Conservation (phyloP, 805 yeast genomes). For the Ogataea methanolica region DNA sequence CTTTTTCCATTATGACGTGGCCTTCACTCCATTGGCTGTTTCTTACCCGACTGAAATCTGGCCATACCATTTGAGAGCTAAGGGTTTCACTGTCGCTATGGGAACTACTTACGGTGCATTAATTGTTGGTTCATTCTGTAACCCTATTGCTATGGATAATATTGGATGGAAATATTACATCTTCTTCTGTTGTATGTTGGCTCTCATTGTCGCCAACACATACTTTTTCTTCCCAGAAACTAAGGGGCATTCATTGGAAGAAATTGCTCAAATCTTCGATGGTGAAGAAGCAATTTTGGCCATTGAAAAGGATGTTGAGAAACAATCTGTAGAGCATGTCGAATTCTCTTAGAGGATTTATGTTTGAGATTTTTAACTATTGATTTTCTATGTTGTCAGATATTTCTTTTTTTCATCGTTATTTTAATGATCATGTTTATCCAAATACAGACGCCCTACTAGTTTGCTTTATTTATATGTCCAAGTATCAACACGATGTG, state of each 20-base stretch:
- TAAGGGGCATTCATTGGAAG: constrained; percentile 57
- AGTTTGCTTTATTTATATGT: too few relatives aligned
- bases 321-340: constrained; percentile 10
- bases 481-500: too few relatives aligned
- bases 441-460: too few relatives aligned
- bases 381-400: neutral
- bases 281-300: constrained; percentile 7
- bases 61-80: constrained; percentile 50
- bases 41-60: constrained; percentile 44
- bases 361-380: neutral
- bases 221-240: constrained; percentile 55
- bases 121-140: constrained; percentile 16
- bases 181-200: constrained; percentile 30
- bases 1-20: constrained; percentile 38
- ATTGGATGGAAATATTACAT: constrained; percentile 35
- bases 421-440: too few relatives aligned
- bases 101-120: constrained; percentile 10
- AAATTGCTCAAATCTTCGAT: constrained; percentile 51
- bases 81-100: constrained; percentile 48
- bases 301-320: constrained; percentile 5
- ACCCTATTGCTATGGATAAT: constrained; percentile 34
- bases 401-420: too few relatives aligned
- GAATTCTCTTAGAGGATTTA: constrained; percentile 1
- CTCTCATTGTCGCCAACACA: constrained; percentile 18
- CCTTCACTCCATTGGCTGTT: constrained; percentile 41